Evolutionary conservation across 176 grass and related monocot genomes (phyloP).

Genomic region (Lolium multiflorum): DNA sequence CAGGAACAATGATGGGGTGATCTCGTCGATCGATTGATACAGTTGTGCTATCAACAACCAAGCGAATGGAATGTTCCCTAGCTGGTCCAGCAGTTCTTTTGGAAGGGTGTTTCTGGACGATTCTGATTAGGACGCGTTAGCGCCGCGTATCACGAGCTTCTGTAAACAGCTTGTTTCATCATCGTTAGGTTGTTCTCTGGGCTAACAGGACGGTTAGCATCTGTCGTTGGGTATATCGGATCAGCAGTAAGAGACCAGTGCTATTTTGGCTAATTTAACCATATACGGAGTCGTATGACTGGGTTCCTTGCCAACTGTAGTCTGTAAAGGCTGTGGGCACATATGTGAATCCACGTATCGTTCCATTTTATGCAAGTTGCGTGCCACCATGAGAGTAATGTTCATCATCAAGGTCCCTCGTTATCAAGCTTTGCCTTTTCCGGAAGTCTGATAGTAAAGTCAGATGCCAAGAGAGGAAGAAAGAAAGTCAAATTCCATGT

Average conservation of each 20-base stretch:
- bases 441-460: background rate
- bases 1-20: background rate
- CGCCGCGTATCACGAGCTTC: background rate
- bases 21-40: background rate
- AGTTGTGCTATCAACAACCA: background rate
- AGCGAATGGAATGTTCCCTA: background rate
- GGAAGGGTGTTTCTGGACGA: background rate
- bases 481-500: background rate
- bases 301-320: background rate
- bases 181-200: background rate
- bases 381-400: background rate
- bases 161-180: background rate
- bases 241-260: background rate
- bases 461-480: background rate
- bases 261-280: background rate
- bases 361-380: background rate
- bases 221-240: background rate
- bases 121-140: background rate
- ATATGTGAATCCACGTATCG: conserved; percentile 8
- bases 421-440: background rate
- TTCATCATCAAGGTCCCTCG: background rate
- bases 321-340: background rate
- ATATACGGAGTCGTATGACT: background rate
- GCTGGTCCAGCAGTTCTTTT: background rate
- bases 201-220: background rate